Percentiles rank a stretch among this genome's conserved stretches.
Conservation (phyloP, 23 red algal species). For the Cyanidioschyzon merolae region DNA sequence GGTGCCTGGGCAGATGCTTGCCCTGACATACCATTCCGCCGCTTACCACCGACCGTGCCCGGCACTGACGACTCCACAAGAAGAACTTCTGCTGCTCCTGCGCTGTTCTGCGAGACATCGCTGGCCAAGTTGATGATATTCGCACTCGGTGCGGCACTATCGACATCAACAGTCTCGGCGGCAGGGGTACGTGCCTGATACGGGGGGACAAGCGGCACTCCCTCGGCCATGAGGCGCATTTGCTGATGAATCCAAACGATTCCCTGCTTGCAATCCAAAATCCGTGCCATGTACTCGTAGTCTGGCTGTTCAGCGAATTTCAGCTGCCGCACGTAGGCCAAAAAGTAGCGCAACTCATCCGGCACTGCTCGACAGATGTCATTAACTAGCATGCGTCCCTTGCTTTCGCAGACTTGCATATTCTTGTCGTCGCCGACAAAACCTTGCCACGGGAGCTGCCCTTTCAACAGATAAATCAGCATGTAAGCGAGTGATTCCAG, state of each 20-base stretch:
- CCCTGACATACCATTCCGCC: background rate
- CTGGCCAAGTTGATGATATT: slow-evolving; percentile 30
- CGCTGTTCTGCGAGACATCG: slow-evolving; percentile 15
- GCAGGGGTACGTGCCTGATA: background rate
- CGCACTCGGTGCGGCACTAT: slow-evolving; percentile 30
- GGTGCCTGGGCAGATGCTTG: background rate
- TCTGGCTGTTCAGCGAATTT: slow-evolving; percentile 84
- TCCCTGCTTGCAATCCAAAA: slow-evolving; percentile 47
- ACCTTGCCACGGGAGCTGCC: slow-evolving; percentile 88
- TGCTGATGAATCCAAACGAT: slow-evolving; percentile 35
- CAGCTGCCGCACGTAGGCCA: slow-evolving; percentile 86
- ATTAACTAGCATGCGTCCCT: slow-evolving; percentile 68
- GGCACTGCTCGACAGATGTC: slow-evolving; percentile 81
- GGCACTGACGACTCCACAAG: background rate
- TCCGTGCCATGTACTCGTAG: slow-evolving; percentile 63
- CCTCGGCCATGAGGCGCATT: slow-evolving; percentile 36
- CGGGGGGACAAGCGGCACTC: slow-evolving; percentile 16
- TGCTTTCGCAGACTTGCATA: slow-evolving; percentile 98
- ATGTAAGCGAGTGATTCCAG: slow-evolving; percentile 89
- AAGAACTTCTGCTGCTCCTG: background rate
- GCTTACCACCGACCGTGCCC: background rate
- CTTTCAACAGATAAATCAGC: slow-evolving; percentile 82
- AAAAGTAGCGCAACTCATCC: slow-evolving; percentile 85
- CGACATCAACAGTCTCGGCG: background rate
- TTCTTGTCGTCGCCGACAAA: slow-evolving; percentile 97